Evolutionary conservation across 2,329 filamentous ascomycete genomes (phyloP), one percentile per base, ranked within the genome.

Genomic region (Diaporthe sp.): DNA sequence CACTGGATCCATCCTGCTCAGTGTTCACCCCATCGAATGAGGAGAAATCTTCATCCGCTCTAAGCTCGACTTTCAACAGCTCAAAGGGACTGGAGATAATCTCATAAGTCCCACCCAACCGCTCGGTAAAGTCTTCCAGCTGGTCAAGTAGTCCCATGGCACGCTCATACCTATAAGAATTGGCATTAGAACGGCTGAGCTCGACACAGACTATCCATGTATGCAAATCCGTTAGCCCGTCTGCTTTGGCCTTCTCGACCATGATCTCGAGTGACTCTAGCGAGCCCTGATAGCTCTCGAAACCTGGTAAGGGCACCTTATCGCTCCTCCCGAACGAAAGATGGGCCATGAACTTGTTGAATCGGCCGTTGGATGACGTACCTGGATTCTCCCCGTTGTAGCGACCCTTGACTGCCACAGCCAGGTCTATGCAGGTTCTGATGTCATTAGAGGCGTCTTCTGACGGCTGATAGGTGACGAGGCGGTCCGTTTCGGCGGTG

Each of bases 271-370:
- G 60, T 2, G 17, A 19, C 40, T 45, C 60, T 2, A 47, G 9
- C 5, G 40, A 45, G 4, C 40, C 40, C 40, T 45, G 40, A 3
- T 30, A 28, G 25, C 15, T 22, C 40, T 45, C 60, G 5, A 7
- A 22, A 0, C 25, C 40, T 19, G 9, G 25, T 9, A 10, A 1
- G 2, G 25, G 8, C 4, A 15, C 40, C 4, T 8, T 9, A 0
- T 47, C 17, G 25, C 25, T 45, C 28, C 33, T 28, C 0, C 40
- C 38, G 9, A 45, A 33, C 2, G 60, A 30, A 0, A 47, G 4
- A 8, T 64, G 60, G 22, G 40, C 25, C 60, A 64, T 64, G 25
- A 45, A 64, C 25, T 47, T 64, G 60, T 45, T 35, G 1, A 64
- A 45, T 15, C 9, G 5, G 28, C 0, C 7, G 3, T 8, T 33